phyloP scores from a whole-genome alignment of 2,329 filamentous ascomycete species.

The Ophiostoma tasmaniense region DNA sequence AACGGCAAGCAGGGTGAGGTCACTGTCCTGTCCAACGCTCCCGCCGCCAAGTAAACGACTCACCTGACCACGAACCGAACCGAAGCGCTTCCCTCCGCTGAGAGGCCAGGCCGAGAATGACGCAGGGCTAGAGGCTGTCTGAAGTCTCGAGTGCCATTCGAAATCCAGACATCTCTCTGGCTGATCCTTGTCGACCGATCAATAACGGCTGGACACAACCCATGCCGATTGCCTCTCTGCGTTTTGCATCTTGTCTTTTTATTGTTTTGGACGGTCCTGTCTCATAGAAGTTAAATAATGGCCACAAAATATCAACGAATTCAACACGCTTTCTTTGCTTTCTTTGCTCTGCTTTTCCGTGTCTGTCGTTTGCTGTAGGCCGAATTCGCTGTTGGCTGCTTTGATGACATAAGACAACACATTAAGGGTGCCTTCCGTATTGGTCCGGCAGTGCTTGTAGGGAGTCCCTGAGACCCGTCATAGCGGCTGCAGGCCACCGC shows the following conservation, averaged over 20 bases:
- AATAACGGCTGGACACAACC: not conserved
- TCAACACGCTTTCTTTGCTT: not conserved
- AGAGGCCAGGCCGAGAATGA: not conserved
- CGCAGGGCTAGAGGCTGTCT: not conserved
- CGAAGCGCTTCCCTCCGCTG: not conserved
- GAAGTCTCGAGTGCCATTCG: not conserved
- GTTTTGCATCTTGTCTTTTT: not conserved
- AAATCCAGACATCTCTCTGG: not conserved
- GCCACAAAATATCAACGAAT: not conserved
- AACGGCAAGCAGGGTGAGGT: conserved; percentile 91
- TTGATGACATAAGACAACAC: not conserved
- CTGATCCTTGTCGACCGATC: not conserved
- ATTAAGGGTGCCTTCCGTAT: not conserved
- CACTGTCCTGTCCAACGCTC: conserved; percentile 59
- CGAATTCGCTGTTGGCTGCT: not conserved
- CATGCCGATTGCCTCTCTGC: not conserved
- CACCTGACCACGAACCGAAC: not conserved
- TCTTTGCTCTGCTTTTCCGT: not conserved
- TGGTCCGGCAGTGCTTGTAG: not conserved
- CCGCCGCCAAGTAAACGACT: conserved; percentile 29
- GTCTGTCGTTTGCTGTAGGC: not conserved
- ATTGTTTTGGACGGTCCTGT: not conserved
- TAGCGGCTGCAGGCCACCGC: not conserved
- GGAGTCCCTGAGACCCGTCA: not conserved
- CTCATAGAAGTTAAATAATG: not conserved